These are phyloP conservation scores for Astragalus glycyphyllos DNA, from an alignment of 306 rosid species.

Conservation along the genomic window DNA sequence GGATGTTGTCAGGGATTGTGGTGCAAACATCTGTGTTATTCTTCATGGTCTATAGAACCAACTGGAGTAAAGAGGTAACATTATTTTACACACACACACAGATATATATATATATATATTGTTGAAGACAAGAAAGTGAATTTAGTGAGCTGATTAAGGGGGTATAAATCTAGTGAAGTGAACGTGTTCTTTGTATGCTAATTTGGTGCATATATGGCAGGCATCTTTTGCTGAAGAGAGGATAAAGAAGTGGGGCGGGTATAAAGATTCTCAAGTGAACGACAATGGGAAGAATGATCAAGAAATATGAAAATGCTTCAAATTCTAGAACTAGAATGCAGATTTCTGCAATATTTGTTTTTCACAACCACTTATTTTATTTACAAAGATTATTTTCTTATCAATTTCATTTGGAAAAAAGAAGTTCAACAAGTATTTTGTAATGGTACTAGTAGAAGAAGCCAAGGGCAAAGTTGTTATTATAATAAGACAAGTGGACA, in stretches of 20 bases:
- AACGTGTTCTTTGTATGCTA: not conserved
- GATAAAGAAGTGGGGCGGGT: slow-evolving; percentile 20
- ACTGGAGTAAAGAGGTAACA: slow-evolving; percentile 68
- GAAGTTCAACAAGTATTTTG: too few species aligned
- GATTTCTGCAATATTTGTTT: not conserved
- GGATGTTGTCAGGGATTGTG: slow-evolving; percentile 67
- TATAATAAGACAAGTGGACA: too few species aligned
- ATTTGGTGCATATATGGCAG: slow-evolving; percentile 16
- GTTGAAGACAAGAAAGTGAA: not conserved
- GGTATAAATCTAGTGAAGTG: not conserved
- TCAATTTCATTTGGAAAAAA: too few species aligned
- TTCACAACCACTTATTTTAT: not conserved
- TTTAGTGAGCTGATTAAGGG: not conserved
- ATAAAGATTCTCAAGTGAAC: slow-evolving; percentile 4
- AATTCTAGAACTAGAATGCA: not conserved
- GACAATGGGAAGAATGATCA: not conserved
- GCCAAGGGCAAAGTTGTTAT: too few species aligned
- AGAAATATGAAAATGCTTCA: not conserved
- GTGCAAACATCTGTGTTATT: slow-evolving; percentile 61
- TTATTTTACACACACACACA: not conserved
- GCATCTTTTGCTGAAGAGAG: slow-evolving; percentile 17
- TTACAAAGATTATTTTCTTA: too few species aligned
- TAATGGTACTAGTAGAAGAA: too few species aligned
- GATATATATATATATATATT: too few species aligned
- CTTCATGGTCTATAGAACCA: slow-evolving; percentile 55